Conservation (phyloP, 495 filamentous ascomycete species). For the Penicillium canescens region DNA sequence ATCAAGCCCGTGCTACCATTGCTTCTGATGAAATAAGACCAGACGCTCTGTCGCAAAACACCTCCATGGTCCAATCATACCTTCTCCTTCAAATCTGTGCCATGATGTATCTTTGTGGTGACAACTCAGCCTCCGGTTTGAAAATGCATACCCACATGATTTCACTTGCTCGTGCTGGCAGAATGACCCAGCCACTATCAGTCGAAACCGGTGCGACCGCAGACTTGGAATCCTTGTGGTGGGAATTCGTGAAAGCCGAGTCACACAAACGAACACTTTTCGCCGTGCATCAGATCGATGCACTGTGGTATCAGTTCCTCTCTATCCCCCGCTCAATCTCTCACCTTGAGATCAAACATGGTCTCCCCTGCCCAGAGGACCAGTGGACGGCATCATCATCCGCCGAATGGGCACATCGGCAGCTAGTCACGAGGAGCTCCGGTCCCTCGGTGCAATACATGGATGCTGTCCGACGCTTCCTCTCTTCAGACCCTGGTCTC, state of each 20-base stretch:
- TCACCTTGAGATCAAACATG: conserved; percentile 40
- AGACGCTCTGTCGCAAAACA: conserved; percentile 7
- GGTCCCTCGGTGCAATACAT: conserved; percentile 27
- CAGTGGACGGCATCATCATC: conserved; percentile 30
- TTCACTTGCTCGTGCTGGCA: conserved; percentile 25
- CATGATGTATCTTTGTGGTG: conserved; percentile 39
- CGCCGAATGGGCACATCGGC: conserved; percentile 35
- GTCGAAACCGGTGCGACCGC: conserved; percentile 13
- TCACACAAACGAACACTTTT: conserved; percentile 38
- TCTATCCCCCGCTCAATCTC: conserved; percentile 37
- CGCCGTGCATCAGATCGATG: conserved; percentile 40
- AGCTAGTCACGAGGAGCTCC: conserved; percentile 17
- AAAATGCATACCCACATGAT: conserved; percentile 38
- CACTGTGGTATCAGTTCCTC: conserved; percentile 39
- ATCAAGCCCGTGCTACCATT: conserved; percentile 27
- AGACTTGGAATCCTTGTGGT: conserved; percentile 32
- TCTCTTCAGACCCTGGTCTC: conserved; percentile 25
- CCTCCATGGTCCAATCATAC: conserved; percentile 30
- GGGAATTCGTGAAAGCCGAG: conserved; percentile 30
- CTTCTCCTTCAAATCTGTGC: conserved; percentile 35
- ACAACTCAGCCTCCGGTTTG: conserved; percentile 26
- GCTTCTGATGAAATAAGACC: conserved; percentile 14
- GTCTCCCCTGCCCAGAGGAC: conserved; percentile 32
- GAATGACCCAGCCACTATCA: conserved; percentile 27
- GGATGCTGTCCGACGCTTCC: conserved; percentile 33